Percentiles rank a stretch among this genome's conserved stretches.
Evolutionary conservation across 225 moss, liverwort and hornwort genomes (phyloP).

Genomic region (Thuidium tamariscinum): DNA sequence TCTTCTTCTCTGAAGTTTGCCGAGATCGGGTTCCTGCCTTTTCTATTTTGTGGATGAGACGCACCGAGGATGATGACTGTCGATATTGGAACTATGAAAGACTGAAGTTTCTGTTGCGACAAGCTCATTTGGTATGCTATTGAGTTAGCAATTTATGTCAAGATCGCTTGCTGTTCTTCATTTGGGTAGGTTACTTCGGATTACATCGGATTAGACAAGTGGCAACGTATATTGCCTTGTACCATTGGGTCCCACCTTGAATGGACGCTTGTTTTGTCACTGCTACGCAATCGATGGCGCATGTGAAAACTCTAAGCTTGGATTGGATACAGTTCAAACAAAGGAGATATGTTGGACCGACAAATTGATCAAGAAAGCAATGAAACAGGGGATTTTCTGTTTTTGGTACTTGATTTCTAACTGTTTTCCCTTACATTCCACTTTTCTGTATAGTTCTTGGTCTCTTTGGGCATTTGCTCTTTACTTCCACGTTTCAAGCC

Average conservation of each 20-base stretch:
- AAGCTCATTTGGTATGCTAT: neutral
- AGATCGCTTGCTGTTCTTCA: neutral
- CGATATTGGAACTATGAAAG: neutral
- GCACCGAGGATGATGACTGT: neutral
- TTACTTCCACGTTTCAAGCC: neutral
- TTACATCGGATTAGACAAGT: neutral
- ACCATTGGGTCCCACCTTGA: neutral
- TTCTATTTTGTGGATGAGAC: neutral
- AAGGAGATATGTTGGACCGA: conserved; percentile 80
- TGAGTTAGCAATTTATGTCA: neutral
- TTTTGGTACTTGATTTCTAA: conserved; percentile 49
- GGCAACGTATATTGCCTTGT: neutral
- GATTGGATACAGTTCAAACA: conserved; percentile 58
- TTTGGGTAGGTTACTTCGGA: neutral
- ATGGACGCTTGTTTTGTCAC: neutral
- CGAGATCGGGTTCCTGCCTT: neutral
- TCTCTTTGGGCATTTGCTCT: neutral
- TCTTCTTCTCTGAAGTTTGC: neutral
- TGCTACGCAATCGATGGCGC: neutral
- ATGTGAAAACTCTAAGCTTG: neutral
- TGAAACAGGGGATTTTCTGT: conserved; percentile 58
- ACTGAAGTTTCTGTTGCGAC: neutral
- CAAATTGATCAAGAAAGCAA: conserved; percentile 71
- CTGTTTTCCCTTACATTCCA: neutral
- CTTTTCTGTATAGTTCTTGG: neutral